phyloP scores from a whole-genome alignment of 2,329 filamentous ascomycete genomes.

The Penicillium sumatraense region DNA sequence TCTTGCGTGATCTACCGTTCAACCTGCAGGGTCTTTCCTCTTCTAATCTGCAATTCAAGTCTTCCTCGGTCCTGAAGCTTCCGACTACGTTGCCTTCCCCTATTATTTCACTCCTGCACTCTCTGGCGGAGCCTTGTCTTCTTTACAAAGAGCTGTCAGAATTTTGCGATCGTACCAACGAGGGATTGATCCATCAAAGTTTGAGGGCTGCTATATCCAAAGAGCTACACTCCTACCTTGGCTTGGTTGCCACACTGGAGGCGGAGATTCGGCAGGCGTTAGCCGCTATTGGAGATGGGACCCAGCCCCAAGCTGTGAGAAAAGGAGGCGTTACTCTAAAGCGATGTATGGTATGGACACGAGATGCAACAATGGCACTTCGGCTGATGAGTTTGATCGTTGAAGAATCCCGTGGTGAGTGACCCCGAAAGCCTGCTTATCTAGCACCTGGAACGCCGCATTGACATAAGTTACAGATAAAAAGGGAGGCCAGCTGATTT shows the following conservation, averaged over 20 bases:
- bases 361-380: slow-evolving; percentile 94
- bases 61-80: slow-evolving; percentile 71
- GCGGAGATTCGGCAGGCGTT: slow-evolving; percentile 86
- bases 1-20: slow-evolving; percentile 83
- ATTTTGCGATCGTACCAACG: slow-evolving; percentile 80
- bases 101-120: slow-evolving; percentile 83
- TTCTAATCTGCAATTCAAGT: slow-evolving; percentile 76
- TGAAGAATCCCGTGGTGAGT: slow-evolving; percentile 77
- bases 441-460: slow-evolving; percentile 5
- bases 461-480: slow-evolving; percentile 50
- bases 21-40: slow-evolving; percentile 92
- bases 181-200: slow-evolving; percentile 89
- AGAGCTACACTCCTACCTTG: slow-evolving; percentile 87
- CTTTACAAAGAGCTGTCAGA: slow-evolving; percentile 79
- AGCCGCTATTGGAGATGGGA: slow-evolving; percentile 62
- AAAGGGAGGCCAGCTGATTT: slow-evolving; percentile 89
- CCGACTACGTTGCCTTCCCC: slow-evolving; percentile 81
- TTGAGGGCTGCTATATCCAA: slow-evolving; percentile 81
- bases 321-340: slow-evolving; percentile 93
- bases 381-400: slow-evolving; percentile 93
- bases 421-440: background rate
- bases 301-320: slow-evolving; percentile 72
- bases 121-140: slow-evolving; percentile 89
- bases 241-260: slow-evolving; percentile 88
- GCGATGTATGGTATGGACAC: slow-evolving; percentile 94